Evolutionary conservation across 768 basidiomycete species (phyloP).

Genomic region (Mycena capillaripes): DNA sequence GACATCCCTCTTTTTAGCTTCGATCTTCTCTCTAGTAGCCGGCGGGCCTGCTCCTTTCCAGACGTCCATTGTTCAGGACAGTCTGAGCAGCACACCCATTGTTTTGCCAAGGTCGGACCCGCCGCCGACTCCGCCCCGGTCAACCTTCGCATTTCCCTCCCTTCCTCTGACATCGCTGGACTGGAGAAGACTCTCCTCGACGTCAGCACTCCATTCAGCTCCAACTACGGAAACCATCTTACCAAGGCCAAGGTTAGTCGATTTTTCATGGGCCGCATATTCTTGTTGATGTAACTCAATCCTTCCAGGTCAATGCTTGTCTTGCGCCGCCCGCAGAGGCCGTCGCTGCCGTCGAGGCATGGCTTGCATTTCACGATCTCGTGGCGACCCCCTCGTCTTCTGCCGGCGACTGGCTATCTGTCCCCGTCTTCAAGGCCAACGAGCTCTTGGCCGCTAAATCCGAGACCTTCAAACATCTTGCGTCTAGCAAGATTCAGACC

Average conservation of each 20-base stretch:
- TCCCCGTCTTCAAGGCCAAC: slow-evolving; percentile 51
- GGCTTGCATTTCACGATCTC: slow-evolving; percentile 56
- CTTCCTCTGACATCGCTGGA: slow-evolving; percentile 46
- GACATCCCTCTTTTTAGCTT: slow-evolving; percentile 16
- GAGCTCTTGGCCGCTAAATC: slow-evolving; percentile 49
- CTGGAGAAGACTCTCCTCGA: slow-evolving; percentile 52
- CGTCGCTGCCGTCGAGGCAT: slow-evolving; percentile 51
- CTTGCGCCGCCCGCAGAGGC: slow-evolving; percentile 8
- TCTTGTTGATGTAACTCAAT: background rate
- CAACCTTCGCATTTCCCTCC: slow-evolving; percentile 53
- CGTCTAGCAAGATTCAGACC: slow-evolving; percentile 41
- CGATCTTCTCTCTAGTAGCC: slow-evolving; percentile 18
- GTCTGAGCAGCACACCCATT: slow-evolving; percentile 44
- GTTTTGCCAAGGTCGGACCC: slow-evolving; percentile 46
- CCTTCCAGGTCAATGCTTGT: slow-evolving; percentile 7
- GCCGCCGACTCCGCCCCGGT: slow-evolving; percentile 46
- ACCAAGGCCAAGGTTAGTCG: slow-evolving; percentile 55
- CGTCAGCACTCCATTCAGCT: slow-evolving; percentile 48
- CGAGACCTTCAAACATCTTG: slow-evolving; percentile 49
- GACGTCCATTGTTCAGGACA: slow-evolving; percentile 26
- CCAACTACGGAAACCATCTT: slow-evolving; percentile 43
- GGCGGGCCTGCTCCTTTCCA: slow-evolving; percentile 5
- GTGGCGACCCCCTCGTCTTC: slow-evolving; percentile 47
- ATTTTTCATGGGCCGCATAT: slow-evolving; percentile 36
- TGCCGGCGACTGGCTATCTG: slow-evolving; percentile 52